phyloP scores from a whole-genome alignment of 306 rosid species.

The Lathyrus oleraceus region DNA sequence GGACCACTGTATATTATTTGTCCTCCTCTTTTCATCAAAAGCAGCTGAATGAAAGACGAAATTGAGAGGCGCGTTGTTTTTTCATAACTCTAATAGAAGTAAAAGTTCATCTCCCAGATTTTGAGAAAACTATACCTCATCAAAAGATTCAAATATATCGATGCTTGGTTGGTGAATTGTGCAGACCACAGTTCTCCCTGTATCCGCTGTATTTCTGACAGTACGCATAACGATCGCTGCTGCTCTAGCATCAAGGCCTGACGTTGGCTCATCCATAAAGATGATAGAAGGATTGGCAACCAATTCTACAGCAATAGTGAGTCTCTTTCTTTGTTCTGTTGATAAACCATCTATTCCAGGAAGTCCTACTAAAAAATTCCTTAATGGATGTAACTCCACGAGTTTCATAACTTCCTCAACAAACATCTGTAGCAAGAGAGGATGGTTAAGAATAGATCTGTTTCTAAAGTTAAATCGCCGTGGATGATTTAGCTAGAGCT shows the following conservation, averaged over 20 bases:
- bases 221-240: slow-evolving; percentile 62
- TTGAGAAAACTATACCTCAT: slow-evolving; percentile 47
- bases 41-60: slow-evolving; percentile 41
- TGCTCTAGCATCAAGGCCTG: slow-evolving; percentile 65
- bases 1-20: slow-evolving; percentile 56
- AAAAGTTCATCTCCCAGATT: slow-evolving; percentile 5
- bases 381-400: slow-evolving; percentile 49
- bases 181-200: slow-evolving; percentile 60
- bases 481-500: slow-evolving; percentile 5
- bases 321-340: slow-evolving; percentile 60
- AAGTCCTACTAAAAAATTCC: slow-evolving; percentile 56
- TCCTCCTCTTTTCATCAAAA: slow-evolving; percentile 64
- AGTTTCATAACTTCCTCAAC: slow-evolving; percentile 56
- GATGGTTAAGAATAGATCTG: background rate
- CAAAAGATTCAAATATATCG: slow-evolving; percentile 59
- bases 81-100: background rate
- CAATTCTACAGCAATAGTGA: slow-evolving; percentile 57
- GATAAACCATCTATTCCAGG: slow-evolving; percentile 56
- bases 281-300: slow-evolving; percentile 63
- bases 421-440: slow-evolving; percentile 45
- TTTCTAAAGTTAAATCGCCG: background rate
- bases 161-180: slow-evolving; percentile 70
- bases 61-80: background rate
- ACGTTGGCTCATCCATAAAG: slow-evolving; percentile 66
- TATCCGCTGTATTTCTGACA: slow-evolving; percentile 54